Conservation (phyloP, 257 asterid species). For the Craterostigma plantagineum region DNA sequence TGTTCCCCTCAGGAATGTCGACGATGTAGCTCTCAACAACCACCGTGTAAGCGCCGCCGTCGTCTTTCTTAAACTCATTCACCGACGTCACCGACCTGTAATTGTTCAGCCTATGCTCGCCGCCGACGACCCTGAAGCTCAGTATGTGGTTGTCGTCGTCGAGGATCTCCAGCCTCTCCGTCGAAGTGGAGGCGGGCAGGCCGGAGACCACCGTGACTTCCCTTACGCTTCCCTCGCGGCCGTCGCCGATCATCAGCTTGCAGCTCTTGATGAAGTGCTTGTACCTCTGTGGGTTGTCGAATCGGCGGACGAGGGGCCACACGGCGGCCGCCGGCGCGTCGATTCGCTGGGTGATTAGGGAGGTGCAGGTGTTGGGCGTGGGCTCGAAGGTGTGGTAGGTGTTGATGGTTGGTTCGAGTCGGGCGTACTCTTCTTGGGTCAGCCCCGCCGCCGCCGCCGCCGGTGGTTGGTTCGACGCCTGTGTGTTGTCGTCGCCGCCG, state of each 20-base stretch:
- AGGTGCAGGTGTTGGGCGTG: conserved; percentile 45
- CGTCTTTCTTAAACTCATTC: conserved; percentile 23
- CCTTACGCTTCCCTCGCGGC: conserved; percentile 56
- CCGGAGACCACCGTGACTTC: conserved; percentile 76
- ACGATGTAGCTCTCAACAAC: conserved; percentile 74
- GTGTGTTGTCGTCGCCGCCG: too few relatives aligned
- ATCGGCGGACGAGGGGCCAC: conserved; percentile 62
- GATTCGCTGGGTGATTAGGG: conserved; percentile 43
- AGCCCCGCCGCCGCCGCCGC: too few relatives aligned
- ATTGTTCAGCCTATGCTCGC: conserved; percentile 63
- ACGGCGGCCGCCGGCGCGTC: conserved; percentile 41
- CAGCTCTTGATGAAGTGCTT: conserved; percentile 85
- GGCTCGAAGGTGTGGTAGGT: conserved; percentile 43
- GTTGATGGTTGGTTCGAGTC: conserved; percentile 21
- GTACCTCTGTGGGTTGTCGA: conserved; percentile 66
- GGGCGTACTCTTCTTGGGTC: conserved; percentile 27
- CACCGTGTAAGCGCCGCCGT: conserved; percentile 23
- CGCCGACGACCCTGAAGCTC: conserved; percentile 74
- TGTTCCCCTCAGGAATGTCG: conserved; percentile 72
- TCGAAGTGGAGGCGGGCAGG: conserved; percentile 71
- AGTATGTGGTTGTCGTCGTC: conserved; percentile 44
- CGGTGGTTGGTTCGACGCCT: neutral
- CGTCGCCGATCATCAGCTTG: conserved; percentile 29
- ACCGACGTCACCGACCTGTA: conserved; percentile 65
- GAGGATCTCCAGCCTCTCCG: conserved; percentile 63